Conservation (phyloP, 2,329 filamentous ascomycete species). For the Verticillium dahliae region DNA sequence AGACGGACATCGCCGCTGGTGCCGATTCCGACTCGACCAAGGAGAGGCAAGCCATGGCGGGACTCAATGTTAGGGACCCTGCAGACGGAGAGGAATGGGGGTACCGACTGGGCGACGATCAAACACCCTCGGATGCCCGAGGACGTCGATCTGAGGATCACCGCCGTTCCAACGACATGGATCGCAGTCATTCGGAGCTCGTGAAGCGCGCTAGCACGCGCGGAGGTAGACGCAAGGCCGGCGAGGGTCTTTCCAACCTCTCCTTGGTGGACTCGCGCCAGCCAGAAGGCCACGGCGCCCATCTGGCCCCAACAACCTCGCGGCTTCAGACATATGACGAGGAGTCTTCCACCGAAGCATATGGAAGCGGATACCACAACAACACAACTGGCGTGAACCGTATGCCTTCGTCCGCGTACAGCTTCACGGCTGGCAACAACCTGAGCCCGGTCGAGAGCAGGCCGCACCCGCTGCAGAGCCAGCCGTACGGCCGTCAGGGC, state of each 20-base stretch:
- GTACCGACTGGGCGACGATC: slow-evolving; percentile 26
- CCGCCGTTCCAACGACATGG: slow-evolving; percentile 29
- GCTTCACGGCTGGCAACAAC: neutral
- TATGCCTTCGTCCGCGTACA: neutral
- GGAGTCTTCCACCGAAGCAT: slow-evolving; percentile 31
- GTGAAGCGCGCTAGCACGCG: slow-evolving; percentile 34
- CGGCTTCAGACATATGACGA: slow-evolving; percentile 33
- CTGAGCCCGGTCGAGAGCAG: neutral
- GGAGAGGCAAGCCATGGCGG: slow-evolving; percentile 38
- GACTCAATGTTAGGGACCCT: slow-evolving; percentile 34
- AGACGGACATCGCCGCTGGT: slow-evolving; percentile 12
- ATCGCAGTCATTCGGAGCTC: slow-evolving; percentile 27
- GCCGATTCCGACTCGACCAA: slow-evolving; percentile 18
- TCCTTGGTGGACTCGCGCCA: slow-evolving; percentile 16
- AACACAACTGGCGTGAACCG: slow-evolving; percentile 13
- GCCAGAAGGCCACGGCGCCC: slow-evolving; percentile 9
- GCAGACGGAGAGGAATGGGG: slow-evolving; percentile 29
- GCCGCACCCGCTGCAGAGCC: slow-evolving; percentile 10
- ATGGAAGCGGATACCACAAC: slow-evolving; percentile 17
- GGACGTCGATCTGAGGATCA: slow-evolving; percentile 24
- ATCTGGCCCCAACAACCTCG: slow-evolving; percentile 21
- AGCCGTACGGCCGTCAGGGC: neutral
- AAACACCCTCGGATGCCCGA: slow-evolving; percentile 21
- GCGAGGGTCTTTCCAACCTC: slow-evolving; percentile 33
- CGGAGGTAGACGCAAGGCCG: slow-evolving; percentile 41